A percentile compares a stretch with the other conserved stretches of the same genome.
Conservation (phyloP, 202 grass and related monocot genomes). For the Dendrocalamus latiflorus region DNA sequence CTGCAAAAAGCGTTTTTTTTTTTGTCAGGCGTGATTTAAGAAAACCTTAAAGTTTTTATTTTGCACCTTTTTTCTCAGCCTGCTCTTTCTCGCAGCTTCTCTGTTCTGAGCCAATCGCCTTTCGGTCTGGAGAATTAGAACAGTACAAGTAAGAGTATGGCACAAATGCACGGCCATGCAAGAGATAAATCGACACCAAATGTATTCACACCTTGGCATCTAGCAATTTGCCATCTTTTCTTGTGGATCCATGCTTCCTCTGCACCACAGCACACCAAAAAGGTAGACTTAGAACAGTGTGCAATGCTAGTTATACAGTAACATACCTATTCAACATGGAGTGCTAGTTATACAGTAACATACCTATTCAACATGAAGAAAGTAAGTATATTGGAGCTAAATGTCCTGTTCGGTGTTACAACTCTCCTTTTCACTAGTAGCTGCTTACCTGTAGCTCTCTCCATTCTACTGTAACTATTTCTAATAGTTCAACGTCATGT, state of each 20-base stretch:
- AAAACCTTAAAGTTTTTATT: background rate
- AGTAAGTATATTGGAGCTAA: slow-evolving; percentile 13
- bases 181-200: slow-evolving; percentile 9
- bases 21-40: background rate
- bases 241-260: slow-evolving; percentile 57
- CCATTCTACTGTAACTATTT: background rate
- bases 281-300: slow-evolving; percentile 15
- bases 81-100: slow-evolving; percentile 90
- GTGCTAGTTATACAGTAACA: slow-evolving; percentile 5
- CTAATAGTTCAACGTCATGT: background rate
- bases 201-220: slow-evolving; percentile 64
- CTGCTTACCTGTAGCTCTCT: slow-evolving; percentile 8
- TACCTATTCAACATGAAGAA: slow-evolving; percentile 10
- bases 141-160: background rate
- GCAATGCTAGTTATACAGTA: slow-evolving; percentile 24
- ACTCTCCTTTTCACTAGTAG: slow-evolving; percentile 5
- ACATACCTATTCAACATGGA: background rate
- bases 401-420: slow-evolving; percentile 22
- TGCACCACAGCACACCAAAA: slow-evolving; percentile 31
- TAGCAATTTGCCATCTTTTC: slow-evolving; percentile 57
- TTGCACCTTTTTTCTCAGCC: slow-evolving; percentile 81
- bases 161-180: slow-evolving; percentile 20
- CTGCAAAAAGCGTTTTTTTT: slow-evolving; percentile 14
- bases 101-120: slow-evolving; percentile 86
- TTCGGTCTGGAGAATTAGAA: slow-evolving; percentile 48